Conservation (phyloP, 495 filamentous ascomycete species). For the Penicillium paxilli region DNA sequence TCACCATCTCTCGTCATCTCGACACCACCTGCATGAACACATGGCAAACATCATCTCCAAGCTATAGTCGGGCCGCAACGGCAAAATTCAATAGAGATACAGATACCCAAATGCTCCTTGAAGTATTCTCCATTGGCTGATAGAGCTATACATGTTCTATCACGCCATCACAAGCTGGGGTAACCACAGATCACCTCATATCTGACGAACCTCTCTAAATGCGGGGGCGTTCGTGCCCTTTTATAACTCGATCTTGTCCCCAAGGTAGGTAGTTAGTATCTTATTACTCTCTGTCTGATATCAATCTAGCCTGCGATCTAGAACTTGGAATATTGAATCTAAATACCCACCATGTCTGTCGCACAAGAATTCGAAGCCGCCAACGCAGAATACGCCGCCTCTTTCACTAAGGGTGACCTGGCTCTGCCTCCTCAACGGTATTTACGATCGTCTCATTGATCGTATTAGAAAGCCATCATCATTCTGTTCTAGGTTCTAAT, state of each 20-base stretch:
- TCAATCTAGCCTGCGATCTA: not conserved
- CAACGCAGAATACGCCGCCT: constrained; percentile 61
- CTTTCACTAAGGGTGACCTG: constrained; percentile 64
- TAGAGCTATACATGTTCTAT: not conserved
- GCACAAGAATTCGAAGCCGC: constrained; percentile 37
- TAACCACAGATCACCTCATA: constrained; percentile 19
- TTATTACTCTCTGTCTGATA: not conserved
- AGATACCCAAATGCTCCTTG: not conserved
- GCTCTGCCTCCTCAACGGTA: constrained; percentile 70
- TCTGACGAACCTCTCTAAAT: constrained; percentile 2
- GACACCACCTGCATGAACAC: not conserved
- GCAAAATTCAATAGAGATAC: too few species aligned
- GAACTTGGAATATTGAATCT: too few species aligned
- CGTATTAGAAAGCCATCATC: not conserved
- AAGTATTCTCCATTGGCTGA: not conserved
- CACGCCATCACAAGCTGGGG: constrained; percentile 12
- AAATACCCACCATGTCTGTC: constrained; percentile 28
- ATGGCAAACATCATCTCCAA: not conserved
- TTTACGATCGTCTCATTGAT: not conserved
- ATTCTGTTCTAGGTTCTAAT: too few species aligned
- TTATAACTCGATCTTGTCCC: constrained; percentile 4
- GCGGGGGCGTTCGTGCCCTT: constrained; percentile 6
- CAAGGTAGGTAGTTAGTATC: constrained; percentile 13
- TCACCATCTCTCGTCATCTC: not conserved
- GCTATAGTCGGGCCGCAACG: too few species aligned